phyloP scores from a whole-genome alignment of 179 eudicot species.

The Spinacia oleracea region DNA sequence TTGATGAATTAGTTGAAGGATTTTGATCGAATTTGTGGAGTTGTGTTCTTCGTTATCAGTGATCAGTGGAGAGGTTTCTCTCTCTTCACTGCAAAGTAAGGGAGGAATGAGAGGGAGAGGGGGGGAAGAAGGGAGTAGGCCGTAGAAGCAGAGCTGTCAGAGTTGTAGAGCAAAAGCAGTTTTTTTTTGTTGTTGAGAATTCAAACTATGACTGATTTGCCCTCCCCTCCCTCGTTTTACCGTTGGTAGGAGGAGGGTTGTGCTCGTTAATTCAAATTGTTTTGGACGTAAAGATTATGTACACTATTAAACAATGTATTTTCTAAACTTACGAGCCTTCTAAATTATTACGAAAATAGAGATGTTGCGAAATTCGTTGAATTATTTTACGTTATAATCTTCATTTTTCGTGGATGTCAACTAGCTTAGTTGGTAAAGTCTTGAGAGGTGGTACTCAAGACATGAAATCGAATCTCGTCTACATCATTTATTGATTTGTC shows the following conservation, averaged over 20 bases:
- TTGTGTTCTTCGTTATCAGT: background rate
- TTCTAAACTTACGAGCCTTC: too few relatives aligned
- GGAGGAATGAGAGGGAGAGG: slow-evolving; percentile 17
- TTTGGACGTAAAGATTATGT: too few relatives aligned
- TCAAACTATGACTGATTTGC: slow-evolving; percentile 55
- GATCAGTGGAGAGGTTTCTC: slow-evolving; percentile 7
- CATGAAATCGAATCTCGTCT: too few relatives aligned
- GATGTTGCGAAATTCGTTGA: too few relatives aligned
- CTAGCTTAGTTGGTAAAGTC: too few relatives aligned
- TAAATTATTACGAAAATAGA: too few relatives aligned
- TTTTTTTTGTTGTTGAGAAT: slow-evolving; percentile 9
- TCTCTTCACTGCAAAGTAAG: slow-evolving; percentile 9
- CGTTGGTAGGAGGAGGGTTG: slow-evolving; percentile 21
- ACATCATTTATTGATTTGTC: too few relatives aligned
- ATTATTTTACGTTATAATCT: too few relatives aligned
- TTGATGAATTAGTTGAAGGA: slow-evolving; percentile 8
- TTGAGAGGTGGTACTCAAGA: too few relatives aligned
- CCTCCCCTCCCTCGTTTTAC: slow-evolving; percentile 34
- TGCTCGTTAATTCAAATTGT: too few relatives aligned
- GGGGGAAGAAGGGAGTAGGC: slow-evolving; percentile 39
- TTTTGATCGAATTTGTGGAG: background rate
- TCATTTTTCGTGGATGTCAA: too few relatives aligned
- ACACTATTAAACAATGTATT: too few relatives aligned
- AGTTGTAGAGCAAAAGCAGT: slow-evolving; percentile 19
- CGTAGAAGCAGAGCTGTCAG: slow-evolving; percentile 43